These are phyloP conservation scores for Auricularia heimuer DNA, from an alignment of 768 basidiomycete genomes.

Conservation along the genomic window DNA sequence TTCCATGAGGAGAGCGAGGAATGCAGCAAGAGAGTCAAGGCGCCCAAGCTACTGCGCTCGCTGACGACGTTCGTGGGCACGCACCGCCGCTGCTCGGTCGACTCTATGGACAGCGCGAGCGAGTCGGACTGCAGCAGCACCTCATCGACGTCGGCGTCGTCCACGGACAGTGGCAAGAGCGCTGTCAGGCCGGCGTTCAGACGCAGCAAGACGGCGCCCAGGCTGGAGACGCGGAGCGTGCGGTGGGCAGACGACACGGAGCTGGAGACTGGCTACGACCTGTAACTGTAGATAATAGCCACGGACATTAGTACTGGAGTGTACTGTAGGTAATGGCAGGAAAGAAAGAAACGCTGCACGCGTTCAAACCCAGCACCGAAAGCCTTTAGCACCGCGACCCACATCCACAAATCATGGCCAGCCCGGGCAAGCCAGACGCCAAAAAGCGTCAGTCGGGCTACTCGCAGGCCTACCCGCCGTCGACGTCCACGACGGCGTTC, in stretches of 20 bases:
- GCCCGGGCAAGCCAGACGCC: background rate
- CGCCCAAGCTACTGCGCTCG: background rate
- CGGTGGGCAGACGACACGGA: too few relatives aligned
- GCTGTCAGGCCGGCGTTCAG: background rate
- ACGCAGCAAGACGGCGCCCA: background rate
- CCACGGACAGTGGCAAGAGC: background rate
- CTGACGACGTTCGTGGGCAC: background rate
- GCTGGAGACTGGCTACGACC: too few relatives aligned
- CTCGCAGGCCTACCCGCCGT: background rate
- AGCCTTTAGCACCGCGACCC: background rate
- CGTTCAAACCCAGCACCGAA: background rate
- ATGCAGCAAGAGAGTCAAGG: background rate
- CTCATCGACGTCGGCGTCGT: background rate
- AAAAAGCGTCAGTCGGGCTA: background rate
- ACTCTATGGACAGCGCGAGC: background rate
- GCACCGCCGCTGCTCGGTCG: background rate
- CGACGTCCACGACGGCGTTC: background rate
- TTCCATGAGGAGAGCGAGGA: background rate
- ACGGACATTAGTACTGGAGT: too few relatives aligned
- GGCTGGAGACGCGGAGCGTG: too few relatives aligned
- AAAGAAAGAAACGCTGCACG: background rate
- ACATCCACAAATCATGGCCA: background rate
- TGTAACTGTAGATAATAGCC: too few relatives aligned
- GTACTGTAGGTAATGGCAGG: too few relatives aligned
- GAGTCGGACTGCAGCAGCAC: background rate